phyloP scores from a whole-genome alignment of 805 yeast species.

The Starmerella davenportii region DNA sequence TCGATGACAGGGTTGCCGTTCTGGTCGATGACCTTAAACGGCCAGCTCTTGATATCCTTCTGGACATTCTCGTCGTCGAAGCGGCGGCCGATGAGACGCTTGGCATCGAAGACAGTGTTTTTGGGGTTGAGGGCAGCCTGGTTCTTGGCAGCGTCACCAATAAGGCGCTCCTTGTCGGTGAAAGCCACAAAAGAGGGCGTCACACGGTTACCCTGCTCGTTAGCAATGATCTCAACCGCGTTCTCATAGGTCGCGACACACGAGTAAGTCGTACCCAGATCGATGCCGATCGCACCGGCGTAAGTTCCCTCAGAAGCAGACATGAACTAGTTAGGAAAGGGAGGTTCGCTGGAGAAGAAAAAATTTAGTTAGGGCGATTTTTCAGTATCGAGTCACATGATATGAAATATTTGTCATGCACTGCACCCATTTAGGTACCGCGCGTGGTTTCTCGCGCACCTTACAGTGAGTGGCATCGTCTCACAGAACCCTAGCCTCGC shows the following conservation, averaged over 20 bases:
- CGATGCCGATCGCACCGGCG: constrained; percentile 99
- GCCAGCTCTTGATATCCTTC: constrained; percentile 86
- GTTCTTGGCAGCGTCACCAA: constrained; percentile 95
- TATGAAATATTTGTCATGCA: no score
- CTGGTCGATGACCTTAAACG: constrained; percentile 59
- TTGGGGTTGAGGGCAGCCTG: constrained; percentile 88
- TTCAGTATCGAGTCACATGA: no score
- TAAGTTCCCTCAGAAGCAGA: constrained; percentile 67
- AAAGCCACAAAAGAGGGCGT: constrained; percentile 94
- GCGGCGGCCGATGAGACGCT: constrained; percentile 87
- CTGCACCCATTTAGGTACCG: no score
- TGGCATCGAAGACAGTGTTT: constrained; percentile 75
- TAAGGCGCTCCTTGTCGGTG: constrained; percentile 79
- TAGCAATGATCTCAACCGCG: constrained; percentile 90
- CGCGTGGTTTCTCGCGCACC: no score
- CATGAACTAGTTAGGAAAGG: constrained; percentile 2
- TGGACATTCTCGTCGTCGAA: constrained; percentile 69
- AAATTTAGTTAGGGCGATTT: no score
- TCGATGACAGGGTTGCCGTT: constrained; percentile 65
- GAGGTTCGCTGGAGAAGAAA: no score
- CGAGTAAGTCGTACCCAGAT: constrained; percentile 89
- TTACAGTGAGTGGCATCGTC: no score
- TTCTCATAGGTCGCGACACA: constrained; percentile 91
- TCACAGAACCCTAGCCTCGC: no score
- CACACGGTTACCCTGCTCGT: constrained; percentile 96